phyloP scores from a whole-genome alignment of 2,329 filamentous ascomycete genomes.

The Epichloe sp. region DNA sequence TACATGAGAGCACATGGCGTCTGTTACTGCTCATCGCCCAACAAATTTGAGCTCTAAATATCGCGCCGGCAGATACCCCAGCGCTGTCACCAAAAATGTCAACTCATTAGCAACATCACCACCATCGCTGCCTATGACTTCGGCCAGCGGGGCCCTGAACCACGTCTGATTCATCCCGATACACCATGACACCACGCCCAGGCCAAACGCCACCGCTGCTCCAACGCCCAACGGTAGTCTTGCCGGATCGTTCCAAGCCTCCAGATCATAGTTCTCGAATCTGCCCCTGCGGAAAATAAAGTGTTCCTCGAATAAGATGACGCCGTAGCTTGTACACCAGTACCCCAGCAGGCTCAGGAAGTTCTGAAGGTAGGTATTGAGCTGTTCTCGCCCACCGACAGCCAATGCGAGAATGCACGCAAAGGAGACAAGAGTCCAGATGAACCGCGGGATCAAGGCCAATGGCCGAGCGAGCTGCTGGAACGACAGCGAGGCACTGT shows the following conservation, averaged over 20 bases:
- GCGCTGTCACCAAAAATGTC: conserved; percentile 29
- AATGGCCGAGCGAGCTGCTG: conserved; percentile 25
- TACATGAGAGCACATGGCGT: background rate
- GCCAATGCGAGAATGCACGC: conserved; percentile 28
- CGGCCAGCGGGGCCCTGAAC: conserved; percentile 42
- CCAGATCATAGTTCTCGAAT: conserved; percentile 27
- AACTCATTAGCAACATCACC: conserved; percentile 38
- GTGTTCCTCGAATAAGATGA: conserved; percentile 28
- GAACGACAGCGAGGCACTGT: conserved; percentile 25
- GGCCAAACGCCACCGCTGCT: conserved; percentile 27
- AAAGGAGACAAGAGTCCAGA: conserved; percentile 27
- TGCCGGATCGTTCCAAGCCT: conserved; percentile 30
- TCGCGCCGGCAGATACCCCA: conserved; percentile 27
- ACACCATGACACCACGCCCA: conserved; percentile 32
- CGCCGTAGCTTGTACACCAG: conserved; percentile 30
- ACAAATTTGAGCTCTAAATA: conserved; percentile 25
- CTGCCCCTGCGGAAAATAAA: conserved; percentile 27
- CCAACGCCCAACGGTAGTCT: conserved; percentile 28
- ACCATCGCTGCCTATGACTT: conserved; percentile 41
- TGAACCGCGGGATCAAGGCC: conserved; percentile 24
- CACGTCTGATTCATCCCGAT: conserved; percentile 43
- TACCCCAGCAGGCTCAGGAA: conserved; percentile 32
- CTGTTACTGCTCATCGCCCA: conserved; percentile 5
- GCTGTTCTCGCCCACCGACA: conserved; percentile 25
- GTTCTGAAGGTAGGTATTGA: conserved; percentile 29